Evolutionary conservation across 2,329 filamentous ascomycete genomes (phyloP).

Genomic region (Aspergillus puulaauensis): DNA sequence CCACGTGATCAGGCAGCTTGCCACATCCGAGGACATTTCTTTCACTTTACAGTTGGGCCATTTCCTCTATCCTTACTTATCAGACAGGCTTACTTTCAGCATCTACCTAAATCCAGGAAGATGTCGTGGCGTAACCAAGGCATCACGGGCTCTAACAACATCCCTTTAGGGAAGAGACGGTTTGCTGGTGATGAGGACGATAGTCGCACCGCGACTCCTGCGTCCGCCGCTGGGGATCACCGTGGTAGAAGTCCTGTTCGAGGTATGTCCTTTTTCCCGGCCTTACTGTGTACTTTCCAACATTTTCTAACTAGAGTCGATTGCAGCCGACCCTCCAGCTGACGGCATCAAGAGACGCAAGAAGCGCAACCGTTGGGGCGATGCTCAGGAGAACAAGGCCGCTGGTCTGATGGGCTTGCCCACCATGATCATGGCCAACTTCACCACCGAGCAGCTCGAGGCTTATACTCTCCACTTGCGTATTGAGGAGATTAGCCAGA

Average conservation of each 20-base stretch:
- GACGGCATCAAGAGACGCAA: conserved; percentile 88
- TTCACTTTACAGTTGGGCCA: neutral
- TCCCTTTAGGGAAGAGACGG: conserved; percentile 82
- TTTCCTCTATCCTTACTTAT: conserved; percentile 3
- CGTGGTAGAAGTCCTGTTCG: conserved; percentile 90
- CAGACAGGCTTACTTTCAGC: conserved; percentile 9
- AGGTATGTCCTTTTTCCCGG: conserved; percentile 53
- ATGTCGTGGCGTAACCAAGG: conserved; percentile 72
- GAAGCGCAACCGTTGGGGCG: conserved; percentile 98
- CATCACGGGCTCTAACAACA: conserved; percentile 97
- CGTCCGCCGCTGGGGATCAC: conserved; percentile 60
- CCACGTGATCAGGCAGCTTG: conserved; percentile 14
- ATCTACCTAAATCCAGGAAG: conserved; percentile 3
- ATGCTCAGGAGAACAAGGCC: conserved; percentile 96
- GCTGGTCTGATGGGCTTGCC: conserved; percentile 96
- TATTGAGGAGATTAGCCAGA: conserved; percentile 99
- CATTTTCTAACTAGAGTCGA: conserved; percentile 22
- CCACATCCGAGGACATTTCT: neutral
- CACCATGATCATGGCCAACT: conserved; percentile 93
- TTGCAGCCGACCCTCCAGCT: conserved; percentile 48
- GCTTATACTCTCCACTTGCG: conserved; percentile 94
- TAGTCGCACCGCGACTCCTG: conserved; percentile 45
- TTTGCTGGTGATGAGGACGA: conserved; percentile 64
- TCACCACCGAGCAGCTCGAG: conserved; percentile 97
- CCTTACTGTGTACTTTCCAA: neutral